phyloP scores from a whole-genome alignment of 2,329 filamentous ascomycete species.

The Akanthomyces muscarius region DNA sequence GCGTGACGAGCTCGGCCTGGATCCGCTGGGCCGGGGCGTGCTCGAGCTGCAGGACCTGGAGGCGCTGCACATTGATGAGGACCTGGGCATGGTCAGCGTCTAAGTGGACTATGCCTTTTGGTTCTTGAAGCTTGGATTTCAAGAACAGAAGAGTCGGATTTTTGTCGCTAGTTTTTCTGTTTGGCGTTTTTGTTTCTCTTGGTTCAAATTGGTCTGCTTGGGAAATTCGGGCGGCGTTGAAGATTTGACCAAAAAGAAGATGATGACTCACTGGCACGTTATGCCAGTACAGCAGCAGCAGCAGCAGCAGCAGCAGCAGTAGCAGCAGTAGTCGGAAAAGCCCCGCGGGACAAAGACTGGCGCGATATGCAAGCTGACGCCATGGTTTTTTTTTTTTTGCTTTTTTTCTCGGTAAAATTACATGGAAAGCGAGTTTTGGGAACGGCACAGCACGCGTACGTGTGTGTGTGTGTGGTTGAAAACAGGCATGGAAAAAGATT shows the following conservation, averaged over 20 bases:
- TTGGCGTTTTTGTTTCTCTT: conserved; percentile 16
- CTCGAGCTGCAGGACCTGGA: conserved; percentile 23
- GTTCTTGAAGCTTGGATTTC: no score
- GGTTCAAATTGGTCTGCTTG: conserved; percentile 7
- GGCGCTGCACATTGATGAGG: conserved; percentile 27
- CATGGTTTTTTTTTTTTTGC: background rate
- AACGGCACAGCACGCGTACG: no score
- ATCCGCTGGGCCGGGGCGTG: conserved; percentile 28
- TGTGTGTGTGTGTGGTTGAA: background rate
- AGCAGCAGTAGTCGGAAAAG: background rate
- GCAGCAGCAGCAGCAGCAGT: no score
- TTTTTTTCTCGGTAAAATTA: background rate
- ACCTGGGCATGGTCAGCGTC: conserved; percentile 33
- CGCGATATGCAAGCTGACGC: background rate
- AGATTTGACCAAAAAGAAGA: background rate
- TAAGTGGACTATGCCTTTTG: conserved; percentile 18
- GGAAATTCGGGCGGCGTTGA: background rate
- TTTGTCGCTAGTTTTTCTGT: conserved; percentile 18
- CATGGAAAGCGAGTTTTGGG: no score
- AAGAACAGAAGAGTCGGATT: background rate
- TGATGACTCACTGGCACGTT: background rate
- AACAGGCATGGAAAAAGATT: background rate
- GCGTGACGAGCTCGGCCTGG: conserved; percentile 47
- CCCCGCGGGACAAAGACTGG: background rate
- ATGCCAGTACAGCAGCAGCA: background rate